Percentiles rank a stretch among this genome's conserved stretches.
Evolutionary conservation across 148 eudicot species (phyloP).

Genomic region (Linanthus parryae): DNA sequence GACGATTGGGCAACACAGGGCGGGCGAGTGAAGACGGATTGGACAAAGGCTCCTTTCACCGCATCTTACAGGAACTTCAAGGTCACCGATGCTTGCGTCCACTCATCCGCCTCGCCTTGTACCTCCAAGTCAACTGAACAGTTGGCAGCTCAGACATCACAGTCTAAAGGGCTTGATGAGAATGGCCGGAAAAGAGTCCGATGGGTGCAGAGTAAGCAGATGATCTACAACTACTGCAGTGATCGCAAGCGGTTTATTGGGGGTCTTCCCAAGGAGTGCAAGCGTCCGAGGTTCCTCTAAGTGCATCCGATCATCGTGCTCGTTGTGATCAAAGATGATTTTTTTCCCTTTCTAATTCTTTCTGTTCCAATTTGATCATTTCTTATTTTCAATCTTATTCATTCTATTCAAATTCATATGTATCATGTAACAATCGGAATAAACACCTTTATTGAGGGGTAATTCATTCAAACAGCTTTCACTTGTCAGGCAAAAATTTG

Average conservation of each 20-base stretch:
- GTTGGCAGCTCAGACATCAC: background rate
- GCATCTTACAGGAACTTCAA: conserved; percentile 10
- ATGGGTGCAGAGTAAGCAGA: background rate
- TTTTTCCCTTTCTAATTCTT: no score
- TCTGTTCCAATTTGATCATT: no score
- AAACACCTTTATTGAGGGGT: no score
- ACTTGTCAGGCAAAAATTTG: no score
- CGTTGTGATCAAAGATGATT: no score
- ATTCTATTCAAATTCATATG: no score
- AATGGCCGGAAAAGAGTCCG: background rate
- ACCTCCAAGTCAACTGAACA: background rate
- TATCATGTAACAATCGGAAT: no score
- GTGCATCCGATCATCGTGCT: no score
- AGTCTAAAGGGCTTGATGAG: background rate
- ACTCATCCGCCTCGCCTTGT: background rate
- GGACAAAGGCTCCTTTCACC: conserved; percentile 10
- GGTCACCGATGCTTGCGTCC: background rate
- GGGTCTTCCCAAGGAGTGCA: conserved; percentile 1
- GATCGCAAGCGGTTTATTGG: background rate
- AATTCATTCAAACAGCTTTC: no score
- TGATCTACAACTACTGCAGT: conserved; percentile 1
- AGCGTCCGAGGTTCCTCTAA: background rate
- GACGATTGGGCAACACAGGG: conserved; percentile 16
- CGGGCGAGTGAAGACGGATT: conserved; percentile 10
- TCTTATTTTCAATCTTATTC: no score